A percentile compares a stretch with the other conserved stretches of the same genome.
phyloP scores from a whole-genome alignment of 2,329 filamentous ascomycete genomes.

The Aspergillus intermedius region DNA sequence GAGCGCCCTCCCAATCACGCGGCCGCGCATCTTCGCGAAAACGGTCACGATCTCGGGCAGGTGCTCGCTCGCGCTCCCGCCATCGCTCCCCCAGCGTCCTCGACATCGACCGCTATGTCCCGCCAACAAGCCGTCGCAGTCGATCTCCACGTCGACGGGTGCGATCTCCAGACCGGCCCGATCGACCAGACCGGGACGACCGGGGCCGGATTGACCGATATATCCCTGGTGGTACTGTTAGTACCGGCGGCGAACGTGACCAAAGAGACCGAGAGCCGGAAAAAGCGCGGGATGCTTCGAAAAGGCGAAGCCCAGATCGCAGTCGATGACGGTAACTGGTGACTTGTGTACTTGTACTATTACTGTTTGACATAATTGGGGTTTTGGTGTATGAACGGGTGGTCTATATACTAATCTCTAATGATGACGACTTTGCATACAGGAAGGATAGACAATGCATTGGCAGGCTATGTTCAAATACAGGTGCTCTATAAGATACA shows the following conservation, averaged over 20 bases:
- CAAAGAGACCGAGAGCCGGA: constrained; percentile 13
- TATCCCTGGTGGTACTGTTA: constrained; percentile 29
- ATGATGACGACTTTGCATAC: neutral
- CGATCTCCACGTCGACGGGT: constrained; percentile 35
- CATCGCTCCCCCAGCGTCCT: constrained; percentile 26
- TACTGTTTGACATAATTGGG: constrained; percentile 4
- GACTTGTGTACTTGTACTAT: neutral
- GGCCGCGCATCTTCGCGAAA: constrained; percentile 13
- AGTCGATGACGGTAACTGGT: constrained; percentile 10
- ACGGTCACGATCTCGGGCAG: constrained; percentile 26
- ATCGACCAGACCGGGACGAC: constrained; percentile 1
- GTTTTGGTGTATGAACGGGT: constrained; percentile 5
- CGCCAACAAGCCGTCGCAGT: constrained; percentile 34
- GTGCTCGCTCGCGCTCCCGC: constrained; percentile 20
- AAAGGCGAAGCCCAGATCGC: constrained; percentile 17
- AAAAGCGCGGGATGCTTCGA: constrained; percentile 15
- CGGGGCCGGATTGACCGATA: constrained; percentile 37
- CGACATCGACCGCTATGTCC: constrained; percentile 41
- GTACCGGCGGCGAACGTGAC: constrained; percentile 23
- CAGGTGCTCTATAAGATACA: too few species aligned
- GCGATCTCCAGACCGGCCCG: constrained; percentile 27
- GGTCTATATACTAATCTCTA: neutral
- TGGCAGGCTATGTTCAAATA: too few species aligned
- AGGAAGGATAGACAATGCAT: neutral
- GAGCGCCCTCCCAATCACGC: constrained; percentile 11